Conservation (phyloP, 2,329 filamentous ascomycete genomes). For the Onygenales sp. region DNA sequence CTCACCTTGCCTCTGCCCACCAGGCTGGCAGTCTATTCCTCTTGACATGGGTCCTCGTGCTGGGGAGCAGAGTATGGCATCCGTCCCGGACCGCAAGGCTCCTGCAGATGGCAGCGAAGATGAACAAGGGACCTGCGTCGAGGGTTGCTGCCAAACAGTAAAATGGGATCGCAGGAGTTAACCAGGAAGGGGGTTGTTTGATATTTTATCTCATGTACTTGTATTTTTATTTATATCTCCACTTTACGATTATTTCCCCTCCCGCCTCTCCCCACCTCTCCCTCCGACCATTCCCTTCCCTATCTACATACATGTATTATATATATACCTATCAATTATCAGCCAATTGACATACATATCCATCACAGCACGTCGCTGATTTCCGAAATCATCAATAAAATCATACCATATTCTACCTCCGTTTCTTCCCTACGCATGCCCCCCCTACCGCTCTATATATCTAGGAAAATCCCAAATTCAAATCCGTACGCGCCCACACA, state of each 20-base stretch:
- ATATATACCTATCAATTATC: constrained; percentile 3
- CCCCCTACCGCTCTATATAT: too few relatives aligned
- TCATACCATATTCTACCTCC: too few relatives aligned
- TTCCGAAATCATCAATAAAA: too few relatives aligned
- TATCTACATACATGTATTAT: constrained; percentile 5
- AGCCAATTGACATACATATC: background rate
- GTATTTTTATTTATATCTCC: constrained; percentile 17
- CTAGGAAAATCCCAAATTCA: too few relatives aligned
- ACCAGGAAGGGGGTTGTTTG: too few relatives aligned
- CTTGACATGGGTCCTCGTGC: constrained; percentile 68
- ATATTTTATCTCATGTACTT: constrained; percentile 5
- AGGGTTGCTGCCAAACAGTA: background rate
- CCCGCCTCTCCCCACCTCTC: background rate
- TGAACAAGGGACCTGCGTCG: constrained; percentile 12
- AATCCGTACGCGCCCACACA: too few relatives aligned
- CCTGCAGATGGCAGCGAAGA: constrained; percentile 39
- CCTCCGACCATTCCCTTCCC: background rate
- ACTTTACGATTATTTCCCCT: constrained; percentile 5
- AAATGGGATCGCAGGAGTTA: background rate
- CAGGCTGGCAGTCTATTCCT: constrained; percentile 84
- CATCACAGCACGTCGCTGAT: background rate
- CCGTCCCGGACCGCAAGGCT: constrained; percentile 56
- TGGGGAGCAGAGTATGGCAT: constrained; percentile 69
- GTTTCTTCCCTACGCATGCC: too few relatives aligned
- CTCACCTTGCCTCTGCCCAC: constrained; percentile 77